Conservation (phyloP, 2,329 filamentous ascomycete genomes). For the Zasmidium citrigriseum region DNA sequence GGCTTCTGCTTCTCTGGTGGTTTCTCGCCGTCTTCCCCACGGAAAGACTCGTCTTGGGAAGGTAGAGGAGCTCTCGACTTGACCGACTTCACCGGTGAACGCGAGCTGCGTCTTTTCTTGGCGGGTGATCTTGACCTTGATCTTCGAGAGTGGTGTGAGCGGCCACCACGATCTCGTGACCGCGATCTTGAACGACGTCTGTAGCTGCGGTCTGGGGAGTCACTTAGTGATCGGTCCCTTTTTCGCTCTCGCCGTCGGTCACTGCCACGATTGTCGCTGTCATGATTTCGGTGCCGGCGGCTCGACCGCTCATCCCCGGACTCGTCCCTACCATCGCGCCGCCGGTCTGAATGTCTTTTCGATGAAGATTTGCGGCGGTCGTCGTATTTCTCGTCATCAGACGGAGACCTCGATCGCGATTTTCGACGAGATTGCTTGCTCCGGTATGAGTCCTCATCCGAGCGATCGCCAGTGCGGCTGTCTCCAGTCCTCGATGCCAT, state of each 20-base stretch:
- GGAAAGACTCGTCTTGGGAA: slow-evolving; percentile 50
- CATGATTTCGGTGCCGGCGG: slow-evolving; percentile 5
- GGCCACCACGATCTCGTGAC: slow-evolving; percentile 24
- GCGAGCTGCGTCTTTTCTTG: slow-evolving; percentile 37
- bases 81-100: slow-evolving; percentile 41
- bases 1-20: slow-evolving; percentile 74
- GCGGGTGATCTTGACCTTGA: slow-evolving; percentile 30
- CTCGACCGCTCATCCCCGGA: slow-evolving; percentile 7
- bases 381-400: background rate
- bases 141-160: slow-evolving; percentile 22
- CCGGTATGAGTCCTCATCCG: background rate
- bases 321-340: background rate
- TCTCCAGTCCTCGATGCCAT: background rate
- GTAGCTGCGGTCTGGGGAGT: slow-evolving; percentile 16
- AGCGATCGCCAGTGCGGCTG: background rate
- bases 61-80: slow-evolving; percentile 46
- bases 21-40: slow-evolving; percentile 32
- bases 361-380: background rate
- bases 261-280: slow-evolving; percentile 4
- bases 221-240: slow-evolving; percentile 13
- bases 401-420: background rate
- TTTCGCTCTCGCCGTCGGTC: slow-evolving; percentile 11
- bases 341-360: background rate
- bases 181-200: slow-evolving; percentile 27
- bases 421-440: background rate